Evolutionary conservation across 208 protist genomes (phyloP).

Genomic region (Leishmania guyanensis): DNA sequence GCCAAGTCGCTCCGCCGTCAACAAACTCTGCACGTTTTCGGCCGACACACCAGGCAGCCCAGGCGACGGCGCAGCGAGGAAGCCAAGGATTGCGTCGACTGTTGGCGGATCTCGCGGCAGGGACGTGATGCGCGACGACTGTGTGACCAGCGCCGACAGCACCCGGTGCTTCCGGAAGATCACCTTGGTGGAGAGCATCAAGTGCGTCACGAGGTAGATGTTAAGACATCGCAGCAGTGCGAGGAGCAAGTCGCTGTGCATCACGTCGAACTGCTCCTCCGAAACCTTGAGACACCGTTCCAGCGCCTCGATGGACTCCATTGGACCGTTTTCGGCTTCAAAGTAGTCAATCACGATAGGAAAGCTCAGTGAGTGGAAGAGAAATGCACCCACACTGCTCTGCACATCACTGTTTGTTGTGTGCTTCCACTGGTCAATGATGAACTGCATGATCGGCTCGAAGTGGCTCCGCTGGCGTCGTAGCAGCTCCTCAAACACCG

Average conservation of each 20-base stretch:
- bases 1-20: constrained; percentile 62
- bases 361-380: constrained; percentile 82
- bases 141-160: constrained; percentile 70
- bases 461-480: constrained; percentile 61
- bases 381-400: constrained; percentile 72
- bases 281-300: constrained; percentile 57
- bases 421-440: constrained; percentile 68
- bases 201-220: constrained; percentile 76
- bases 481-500: constrained; percentile 83
- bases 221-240: constrained; percentile 72
- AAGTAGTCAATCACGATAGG: constrained; percentile 77
- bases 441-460: constrained; percentile 73
- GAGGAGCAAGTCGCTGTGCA: constrained; percentile 56
- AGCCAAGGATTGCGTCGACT: constrained; percentile 72
- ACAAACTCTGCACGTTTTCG: constrained; percentile 79
- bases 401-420: constrained; percentile 61
- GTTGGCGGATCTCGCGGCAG: constrained; percentile 71
- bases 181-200: constrained; percentile 85
- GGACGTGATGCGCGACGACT: constrained; percentile 58
- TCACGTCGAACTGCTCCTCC: constrained; percentile 77
- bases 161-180: constrained; percentile 83
- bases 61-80: constrained; percentile 56
- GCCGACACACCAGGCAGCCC: constrained; percentile 65
- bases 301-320: constrained; percentile 51
- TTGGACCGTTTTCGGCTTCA: constrained; percentile 56